Evolutionary conservation across 1,284 basidiomycete genomes (phyloP).

Genomic region (Meripilus lineatus): DNA sequence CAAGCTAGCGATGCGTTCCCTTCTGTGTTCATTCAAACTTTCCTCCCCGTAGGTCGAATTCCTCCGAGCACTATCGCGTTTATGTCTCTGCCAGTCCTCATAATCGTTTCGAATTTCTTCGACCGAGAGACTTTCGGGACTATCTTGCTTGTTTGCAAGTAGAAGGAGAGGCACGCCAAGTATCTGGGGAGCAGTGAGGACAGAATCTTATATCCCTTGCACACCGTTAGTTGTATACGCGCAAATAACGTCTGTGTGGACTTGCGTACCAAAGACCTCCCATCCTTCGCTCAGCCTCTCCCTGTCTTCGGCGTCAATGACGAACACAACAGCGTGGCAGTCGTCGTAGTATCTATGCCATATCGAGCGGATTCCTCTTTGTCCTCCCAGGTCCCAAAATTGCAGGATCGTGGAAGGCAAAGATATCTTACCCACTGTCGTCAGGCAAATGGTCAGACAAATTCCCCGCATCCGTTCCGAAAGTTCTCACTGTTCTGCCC

Average conservation of each 20-base stretch:
- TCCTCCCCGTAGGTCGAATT: slow-evolving; percentile 47
- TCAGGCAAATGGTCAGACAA: background rate
- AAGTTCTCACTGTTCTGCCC: slow-evolving; percentile 83
- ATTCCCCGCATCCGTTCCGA: background rate
- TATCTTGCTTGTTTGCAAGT: slow-evolving; percentile 92
- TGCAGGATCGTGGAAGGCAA: slow-evolving; percentile 88
- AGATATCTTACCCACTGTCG: slow-evolving; percentile 82
- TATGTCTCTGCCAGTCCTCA: slow-evolving; percentile 81
- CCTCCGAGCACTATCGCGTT: slow-evolving; percentile 60
- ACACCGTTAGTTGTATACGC: slow-evolving; percentile 14
- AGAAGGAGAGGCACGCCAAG: slow-evolving; percentile 84
- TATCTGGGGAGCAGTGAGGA: slow-evolving; percentile 81
- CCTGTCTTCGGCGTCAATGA: slow-evolving; percentile 86
- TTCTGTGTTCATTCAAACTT: slow-evolving; percentile 45
- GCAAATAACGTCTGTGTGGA: slow-evolving; percentile 6
- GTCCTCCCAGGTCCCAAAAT: slow-evolving; percentile 94
- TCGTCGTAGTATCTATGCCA: slow-evolving; percentile 94
- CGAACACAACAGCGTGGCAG: slow-evolving; percentile 90
- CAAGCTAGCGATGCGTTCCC: slow-evolving; percentile 74
- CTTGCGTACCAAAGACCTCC: slow-evolving; percentile 93
- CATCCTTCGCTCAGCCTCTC: slow-evolving; percentile 86
- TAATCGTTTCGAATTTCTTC: slow-evolving; percentile 88
- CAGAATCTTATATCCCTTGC: slow-evolving; percentile 57
- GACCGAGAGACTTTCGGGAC: slow-evolving; percentile 70
- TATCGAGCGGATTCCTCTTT: slow-evolving; percentile 85